Evolutionary conservation across 495 filamentous ascomycete species (phyloP).

Genomic region (Cenococcum geophilum): DNA sequence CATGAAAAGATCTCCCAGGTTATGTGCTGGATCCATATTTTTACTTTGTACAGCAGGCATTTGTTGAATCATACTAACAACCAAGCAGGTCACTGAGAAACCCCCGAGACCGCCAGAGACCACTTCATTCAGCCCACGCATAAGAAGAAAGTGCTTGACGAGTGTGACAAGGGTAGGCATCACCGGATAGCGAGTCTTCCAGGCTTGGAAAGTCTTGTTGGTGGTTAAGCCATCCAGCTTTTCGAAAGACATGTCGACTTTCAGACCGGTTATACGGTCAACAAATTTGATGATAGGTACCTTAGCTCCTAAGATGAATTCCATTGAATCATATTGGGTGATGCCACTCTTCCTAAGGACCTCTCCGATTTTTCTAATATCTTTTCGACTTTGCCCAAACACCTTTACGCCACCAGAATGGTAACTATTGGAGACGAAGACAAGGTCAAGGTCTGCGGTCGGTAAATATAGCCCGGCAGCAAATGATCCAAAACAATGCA

Average conservation of each 20-base stretch:
- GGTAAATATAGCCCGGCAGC: conserved; percentile 86
- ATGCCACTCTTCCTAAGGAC: conserved; percentile 46
- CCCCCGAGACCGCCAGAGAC: conserved; percentile 87
- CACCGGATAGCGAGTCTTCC: conserved; percentile 70
- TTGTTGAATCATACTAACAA: conserved; percentile 77
- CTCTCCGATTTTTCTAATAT: conserved; percentile 41
- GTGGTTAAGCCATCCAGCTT: conserved; percentile 74
- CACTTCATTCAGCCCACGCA: conserved; percentile 87
- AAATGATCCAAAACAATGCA: conserved; percentile 83
- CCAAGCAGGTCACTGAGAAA: conserved; percentile 87
- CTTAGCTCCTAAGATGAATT: conserved; percentile 65
- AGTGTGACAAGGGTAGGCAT: conserved; percentile 79
- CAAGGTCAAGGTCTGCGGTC: conserved; percentile 88
- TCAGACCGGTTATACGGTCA: conserved; percentile 64
- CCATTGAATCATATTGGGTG: conserved; percentile 46
- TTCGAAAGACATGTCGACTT: conserved; percentile 90
- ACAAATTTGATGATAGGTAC: conserved; percentile 92
- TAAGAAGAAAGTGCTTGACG: conserved; percentile 85
- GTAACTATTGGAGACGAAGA: conserved; percentile 66
- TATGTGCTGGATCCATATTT: conserved; percentile 50
- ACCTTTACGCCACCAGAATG: conserved; percentile 35
- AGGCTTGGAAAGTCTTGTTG: conserved; percentile 67
- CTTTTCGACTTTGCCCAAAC: not conserved
- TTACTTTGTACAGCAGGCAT: conserved; percentile 60
- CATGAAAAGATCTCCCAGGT: conserved; percentile 73